Evolutionary conservation across 306 rosid species (phyloP), one percentile per base, ranked within the genome.

Genomic region (Lathyrus tuberosus): DNA sequence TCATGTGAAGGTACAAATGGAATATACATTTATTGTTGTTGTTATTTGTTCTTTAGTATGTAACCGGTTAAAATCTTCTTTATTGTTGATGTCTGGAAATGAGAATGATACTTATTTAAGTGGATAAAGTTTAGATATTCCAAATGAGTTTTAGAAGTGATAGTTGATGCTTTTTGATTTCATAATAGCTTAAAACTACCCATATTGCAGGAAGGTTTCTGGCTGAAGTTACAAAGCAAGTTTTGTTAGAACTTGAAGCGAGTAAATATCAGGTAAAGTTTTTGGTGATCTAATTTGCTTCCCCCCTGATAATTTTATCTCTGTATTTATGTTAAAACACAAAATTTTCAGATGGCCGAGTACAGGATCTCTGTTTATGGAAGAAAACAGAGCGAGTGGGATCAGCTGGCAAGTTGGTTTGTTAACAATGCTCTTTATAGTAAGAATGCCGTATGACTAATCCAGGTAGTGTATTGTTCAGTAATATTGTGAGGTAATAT

Each of bases 321-420:
- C 72, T 75, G 15, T 10, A 14, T 60, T 75, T 65, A 7, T 70
- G 15, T 70, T 3, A 71, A 30, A 63, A 8, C 68, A 76, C 56
- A 51, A 54, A 68, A 31, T 80, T 76, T 75, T 65, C 89, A 91
- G 97, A 86, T 91, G 97, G 97, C 96, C 37, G 97, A 91, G 81
- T 91, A 91, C 80, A 83, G 97, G 85, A 84, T 91, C 72, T 91
- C 97, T 14, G 82, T 91, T 15, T 91, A 91, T 80, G 97, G 97
- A 75, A 85, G 97, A 81, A 91, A 91, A 72, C 89, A 86, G 77
- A 88, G 97, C 76, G 97, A 88, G 80, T 91, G 97, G 97, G 96
- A 88, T 68, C 97, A 91, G 73, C 65, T 91, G 76, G 97, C 97
- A 24, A 88, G 97, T 80, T 91, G 97, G 97, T 83, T 91, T 77